These are phyloP conservation scores for Spongiforma sp. DNA, from an alignment of 1,284 basidiomycete species.

Conservation along the genomic window DNA sequence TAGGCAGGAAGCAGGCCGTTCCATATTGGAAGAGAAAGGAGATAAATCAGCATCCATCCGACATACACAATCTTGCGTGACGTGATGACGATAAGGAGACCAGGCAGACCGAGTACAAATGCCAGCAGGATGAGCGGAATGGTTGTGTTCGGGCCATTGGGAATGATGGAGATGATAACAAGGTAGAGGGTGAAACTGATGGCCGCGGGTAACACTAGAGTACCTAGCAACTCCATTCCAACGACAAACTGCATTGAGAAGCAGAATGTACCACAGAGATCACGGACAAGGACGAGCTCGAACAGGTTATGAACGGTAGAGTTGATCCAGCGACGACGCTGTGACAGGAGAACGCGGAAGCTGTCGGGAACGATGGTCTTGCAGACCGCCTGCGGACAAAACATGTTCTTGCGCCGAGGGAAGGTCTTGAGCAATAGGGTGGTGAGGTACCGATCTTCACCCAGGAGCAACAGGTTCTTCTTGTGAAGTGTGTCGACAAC, in stretches of 20 bases:
- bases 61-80: slow-evolving; percentile 94
- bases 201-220: slow-evolving; percentile 95
- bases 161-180: slow-evolving; percentile 85
- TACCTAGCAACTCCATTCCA: slow-evolving; percentile 97
- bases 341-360: slow-evolving; percentile 92
- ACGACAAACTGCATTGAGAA: slow-evolving; percentile 99
- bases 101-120: slow-evolving; percentile 95
- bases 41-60: slow-evolving; percentile 97
- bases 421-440: slow-evolving; percentile 98
- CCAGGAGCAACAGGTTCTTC: slow-evolving; percentile 97
- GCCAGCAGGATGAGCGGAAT: slow-evolving; percentile 95
- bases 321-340: slow-evolving; percentile 99
- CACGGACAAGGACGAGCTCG: slow-evolving; percentile 92
- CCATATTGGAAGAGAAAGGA: slow-evolving; percentile 94
- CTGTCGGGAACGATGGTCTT: slow-evolving; percentile 98
- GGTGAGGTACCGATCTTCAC: slow-evolving; percentile 98
- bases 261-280: slow-evolving; percentile 95
- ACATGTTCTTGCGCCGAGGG: slow-evolving; percentile 99
- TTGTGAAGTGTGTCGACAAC: slow-evolving; percentile 98
- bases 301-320: slow-evolving; percentile 98
- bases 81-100: slow-evolving; percentile 93
- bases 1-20: slow-evolving; percentile 95
- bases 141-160: slow-evolving; percentile 79
- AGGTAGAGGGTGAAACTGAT: slow-evolving; percentile 97
- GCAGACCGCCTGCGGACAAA: slow-evolving; percentile 98